Base-by-base conservation (phyloP, 1,284 basidiomycete genomes). In the Chalciporus sp. region DNA sequence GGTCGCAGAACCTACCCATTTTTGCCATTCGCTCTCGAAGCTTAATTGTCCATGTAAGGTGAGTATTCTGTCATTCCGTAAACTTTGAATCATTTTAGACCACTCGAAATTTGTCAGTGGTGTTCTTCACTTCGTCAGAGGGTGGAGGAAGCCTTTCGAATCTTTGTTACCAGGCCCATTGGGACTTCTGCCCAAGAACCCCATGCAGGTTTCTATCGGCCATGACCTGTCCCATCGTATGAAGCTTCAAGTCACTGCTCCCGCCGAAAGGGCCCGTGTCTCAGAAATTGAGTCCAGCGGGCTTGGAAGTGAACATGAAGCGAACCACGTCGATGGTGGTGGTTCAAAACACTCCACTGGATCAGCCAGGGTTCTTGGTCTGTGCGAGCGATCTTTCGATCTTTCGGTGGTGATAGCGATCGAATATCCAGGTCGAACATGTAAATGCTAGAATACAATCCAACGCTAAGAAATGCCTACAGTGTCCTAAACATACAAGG, bases 371-470 rank as follows among this genome's bases (percentile, higher is more conserved):
- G n/a, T n/a, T 31, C 29, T 37, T 14, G 16, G 8, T 37, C 35
- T n/a, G 14, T 5, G 7, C n/a, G 35, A 37, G 16, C 35, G n/a
- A 37, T n/a, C 35, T 37, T 37, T n/a, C n/a, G n/a, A n/a, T n/a
- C n/a, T n/a, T n/a, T n/a, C n/a, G n/a, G n/a, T n/a, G n/a, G n/a
- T n/a, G n/a, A n/a, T n/a, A n/a, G n/a, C n/a, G n/a, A 37, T n/a
- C 6, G n/a, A 29, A 45, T 19, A 29, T 31, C 3, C 44, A 46
- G 35, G 4, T 7, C 16, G 50, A 46, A 29, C 20, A 42, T 33
- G 48, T 26, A 55, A 46, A 54, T 23, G 44, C 53, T 56, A 54
- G 45, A 51, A 53, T 68, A 66, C 66, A 61, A 5, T 51, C 49
- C 40, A 47, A 53, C 52, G 53, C 42, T 50, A 55, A 51, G 47